Evolutionary conservation across 345 rosid genomes (phyloP).

Genomic region (Melastoma malabathricum): DNA sequence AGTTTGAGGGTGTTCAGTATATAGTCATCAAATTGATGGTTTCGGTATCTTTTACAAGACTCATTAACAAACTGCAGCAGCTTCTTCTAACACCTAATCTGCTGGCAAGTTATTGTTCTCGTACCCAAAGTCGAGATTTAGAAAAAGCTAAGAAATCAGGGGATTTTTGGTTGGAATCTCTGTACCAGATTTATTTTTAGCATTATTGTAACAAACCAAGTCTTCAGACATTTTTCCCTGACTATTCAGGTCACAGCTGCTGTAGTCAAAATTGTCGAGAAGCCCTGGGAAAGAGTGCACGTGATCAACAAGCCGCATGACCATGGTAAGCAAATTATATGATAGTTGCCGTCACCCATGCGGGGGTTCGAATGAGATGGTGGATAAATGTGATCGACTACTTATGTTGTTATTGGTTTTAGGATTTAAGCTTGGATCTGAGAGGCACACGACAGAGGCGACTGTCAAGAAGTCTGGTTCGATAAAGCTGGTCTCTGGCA

Average conservation of each 20-base stretch:
- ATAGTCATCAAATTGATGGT: too few relatives aligned
- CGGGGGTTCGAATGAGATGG: too few relatives aligned
- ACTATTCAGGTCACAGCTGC: constrained; percentile 54
- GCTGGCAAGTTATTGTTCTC: too few relatives aligned
- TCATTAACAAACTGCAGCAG: too few relatives aligned
- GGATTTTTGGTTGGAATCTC: too few relatives aligned
- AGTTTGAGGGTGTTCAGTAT: too few relatives aligned
- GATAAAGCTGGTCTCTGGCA: constrained; percentile 50
- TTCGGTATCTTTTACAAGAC: too few relatives aligned
- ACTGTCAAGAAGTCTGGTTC: constrained; percentile 51
- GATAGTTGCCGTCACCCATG: too few relatives aligned
- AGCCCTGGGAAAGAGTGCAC: constrained; percentile 82
- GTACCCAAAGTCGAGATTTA: too few relatives aligned
- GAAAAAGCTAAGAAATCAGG: too few relatives aligned
- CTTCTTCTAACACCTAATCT: too few relatives aligned
- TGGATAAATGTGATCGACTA: neutral
- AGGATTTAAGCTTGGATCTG: constrained; percentile 97
- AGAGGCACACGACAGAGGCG: constrained; percentile 70
- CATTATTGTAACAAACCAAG: neutral
- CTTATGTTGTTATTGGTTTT: constrained; percentile 9
- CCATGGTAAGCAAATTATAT: constrained; percentile 37
- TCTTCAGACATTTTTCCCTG: neutral
- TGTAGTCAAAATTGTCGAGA: constrained; percentile 61
- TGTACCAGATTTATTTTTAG: too few relatives aligned
- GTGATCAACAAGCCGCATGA: constrained; percentile 57